Base-by-base conservation (phyloP, 1,139 yeast genomes). In the Saccharomyces hybrid region DNA sequence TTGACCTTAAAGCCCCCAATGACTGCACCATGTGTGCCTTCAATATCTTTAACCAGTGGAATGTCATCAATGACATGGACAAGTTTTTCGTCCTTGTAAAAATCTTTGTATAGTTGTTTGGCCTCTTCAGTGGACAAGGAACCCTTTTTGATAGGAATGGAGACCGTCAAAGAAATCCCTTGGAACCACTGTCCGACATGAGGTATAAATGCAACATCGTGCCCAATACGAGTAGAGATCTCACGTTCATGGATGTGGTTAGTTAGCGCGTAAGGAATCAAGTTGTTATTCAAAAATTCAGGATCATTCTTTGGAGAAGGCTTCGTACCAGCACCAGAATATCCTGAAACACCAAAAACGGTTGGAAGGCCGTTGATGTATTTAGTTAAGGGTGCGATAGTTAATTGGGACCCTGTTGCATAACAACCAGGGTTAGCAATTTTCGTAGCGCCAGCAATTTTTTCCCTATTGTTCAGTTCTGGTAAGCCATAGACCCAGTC, bases 161-260 rank as follows among this genome's bases (percentile, higher is more conserved):
- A 84, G 58, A 93, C 86, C 27, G 99, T 93, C 68, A 87, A 88
- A 1, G 96, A 79, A 63, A 93, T 93, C 63, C 99, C 99, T 75
- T 93, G 98, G 82, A 95, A 93, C 99, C 99, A 93, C 72, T 88
- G 96, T 2, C 97, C 99, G 56, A 93, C 99, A 68, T 93, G 99
- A 25, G 99, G 99, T 63, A 88, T 83, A 72, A 93, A 93, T 2
- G 96, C 93, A 54, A 93, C 91, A 44, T 82, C 81, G 51, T 76
- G 73, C 5, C 95, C 95, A 58, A 93, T 78, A 65, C 86, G 95
- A 32, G 78, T 70, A 48, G 96, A 86, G 60, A 95, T 86, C 74
- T 93, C 99, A 58, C 84, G 82, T 77, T 93, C 99, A 69, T 93
- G 99, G 58, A 93, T 84, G 72, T 93, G 99, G 71, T 93, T 97